Evolutionary conservation across 371 early-diverging fungal species (phyloP), one percentile per base, ranked within the genome.

Genomic region (Mucor saturninus): DNA sequence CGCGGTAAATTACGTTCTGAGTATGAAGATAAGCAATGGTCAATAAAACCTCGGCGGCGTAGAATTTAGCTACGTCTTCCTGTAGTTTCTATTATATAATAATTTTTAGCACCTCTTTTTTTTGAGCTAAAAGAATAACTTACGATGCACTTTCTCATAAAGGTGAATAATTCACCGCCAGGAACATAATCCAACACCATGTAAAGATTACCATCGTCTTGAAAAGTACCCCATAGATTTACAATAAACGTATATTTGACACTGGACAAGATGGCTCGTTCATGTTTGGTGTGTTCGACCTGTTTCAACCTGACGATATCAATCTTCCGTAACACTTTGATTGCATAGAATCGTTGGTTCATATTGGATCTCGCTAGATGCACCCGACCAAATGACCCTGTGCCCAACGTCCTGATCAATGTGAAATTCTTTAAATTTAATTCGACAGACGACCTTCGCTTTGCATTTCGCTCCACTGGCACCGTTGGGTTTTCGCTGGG

Each of bases 301-400:
- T 93, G 96, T 38, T 90, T 88, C 11, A 90, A 82, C 45, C 88
- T 86, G 32, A 95, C 92, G 54, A 98, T 89, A 70, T 92, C 89
- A n/a, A 86, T 80, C 76, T 99, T 98, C 56, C 81, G 83, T 43
- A 97, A 72, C 54, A 94, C 93, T 77, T 99, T 99, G 85, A 99
- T 91, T n/a, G 98, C 98, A 73, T 96, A 96, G 71, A 92, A 91
- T 38, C 91, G 86, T 8, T 64, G 49, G 26, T 71, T 71, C n/a
- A 51, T 42, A 3, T 74, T 82, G 32, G 71, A 72, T 59, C 73
- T 67, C 3, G 76, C 73, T 45, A 89, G 72, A 61, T 87, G 85
- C 4, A 90, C 90, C 14, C 88, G 68, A 1, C 88, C 88, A 73
- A 87, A 88, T 4, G 86, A 84, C 0, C 90, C 88, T 4, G 85